phyloP scores from a whole-genome alignment of 106 monocot species.

The Xerophyta viscosa region DNA sequence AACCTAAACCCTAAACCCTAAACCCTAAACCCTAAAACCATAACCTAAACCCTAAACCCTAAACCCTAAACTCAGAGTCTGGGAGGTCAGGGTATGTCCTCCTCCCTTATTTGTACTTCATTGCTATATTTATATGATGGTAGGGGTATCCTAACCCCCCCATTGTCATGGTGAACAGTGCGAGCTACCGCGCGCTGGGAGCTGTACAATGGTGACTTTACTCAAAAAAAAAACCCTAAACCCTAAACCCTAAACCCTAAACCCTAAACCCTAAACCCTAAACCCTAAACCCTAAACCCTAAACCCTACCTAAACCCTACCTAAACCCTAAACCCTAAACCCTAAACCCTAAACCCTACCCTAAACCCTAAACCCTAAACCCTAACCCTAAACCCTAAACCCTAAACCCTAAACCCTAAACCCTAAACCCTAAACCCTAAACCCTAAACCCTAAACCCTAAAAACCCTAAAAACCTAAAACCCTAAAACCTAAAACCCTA shows the following conservation, averaged over 20 bases:
- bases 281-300: slow-evolving; percentile 10
- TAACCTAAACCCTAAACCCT: slow-evolving; percentile 16
- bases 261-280: slow-evolving; percentile 11
- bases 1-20: slow-evolving; percentile 12
- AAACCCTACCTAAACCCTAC: slow-evolving; percentile 8
- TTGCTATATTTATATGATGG: too few relatives aligned
- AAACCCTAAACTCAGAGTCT: slow-evolving; percentile 12
- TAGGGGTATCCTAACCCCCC: too few relatives aligned
- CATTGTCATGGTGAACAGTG: too few relatives aligned
- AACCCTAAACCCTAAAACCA: slow-evolving; percentile 14
- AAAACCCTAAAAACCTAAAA: slow-evolving; percentile 1
- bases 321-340: slow-evolving; percentile 8
- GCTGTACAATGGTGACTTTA: too few relatives aligned
- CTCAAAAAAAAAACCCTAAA: slow-evolving; percentile 7
- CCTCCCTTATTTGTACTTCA: too few relatives aligned
- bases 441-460: slow-evolving; percentile 9
- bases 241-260: slow-evolving; percentile 12
- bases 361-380: slow-evolving; percentile 8
- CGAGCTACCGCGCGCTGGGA: too few relatives aligned
- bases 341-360: slow-evolving; percentile 9
- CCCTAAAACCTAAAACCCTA: slow-evolving; percentile 8
- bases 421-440: slow-evolving; percentile 9
- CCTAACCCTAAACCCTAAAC: slow-evolving; percentile 4
- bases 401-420: slow-evolving; percentile 7
- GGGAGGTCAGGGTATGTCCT: not conserved